Conservation (phyloP, 176 grass and related monocot species). For the Dendrocalamus sinicus region DNA sequence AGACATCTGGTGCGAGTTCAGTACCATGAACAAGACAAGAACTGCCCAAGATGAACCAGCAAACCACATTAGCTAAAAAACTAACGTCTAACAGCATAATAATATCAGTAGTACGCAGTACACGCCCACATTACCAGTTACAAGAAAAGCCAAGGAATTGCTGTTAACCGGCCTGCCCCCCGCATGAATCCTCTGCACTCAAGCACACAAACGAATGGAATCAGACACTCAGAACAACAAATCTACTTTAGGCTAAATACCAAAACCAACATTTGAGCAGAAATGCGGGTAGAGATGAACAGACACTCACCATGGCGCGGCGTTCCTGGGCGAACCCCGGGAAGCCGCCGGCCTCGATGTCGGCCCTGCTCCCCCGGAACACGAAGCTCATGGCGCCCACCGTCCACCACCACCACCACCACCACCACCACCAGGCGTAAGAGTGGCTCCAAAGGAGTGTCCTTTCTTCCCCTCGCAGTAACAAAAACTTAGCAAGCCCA, state of each 20-base stretch:
- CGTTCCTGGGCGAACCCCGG: constrained; percentile 72
- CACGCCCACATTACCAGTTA: constrained; percentile 67
- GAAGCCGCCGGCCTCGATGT: constrained; percentile 70
- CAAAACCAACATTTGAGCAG: constrained; percentile 28
- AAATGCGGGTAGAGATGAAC: constrained; percentile 9
- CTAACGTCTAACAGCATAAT: constrained; percentile 10
- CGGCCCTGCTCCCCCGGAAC: constrained; percentile 75
- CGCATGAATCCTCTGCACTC: constrained; percentile 70
- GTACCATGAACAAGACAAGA: constrained; percentile 89
- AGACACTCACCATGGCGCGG: constrained; percentile 63
- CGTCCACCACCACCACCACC: constrained; percentile 2
- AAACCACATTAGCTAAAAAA: constrained; percentile 28
- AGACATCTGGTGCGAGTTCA: constrained; percentile 96
- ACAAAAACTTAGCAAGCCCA: constrained; percentile 23
- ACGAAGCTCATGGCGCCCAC: constrained; percentile 79
- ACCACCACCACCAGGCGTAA: neutral
- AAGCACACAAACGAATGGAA: constrained; percentile 12
- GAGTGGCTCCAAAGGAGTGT: constrained; percentile 38
- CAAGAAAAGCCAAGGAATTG: constrained; percentile 87
- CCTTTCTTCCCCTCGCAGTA: constrained; percentile 28
- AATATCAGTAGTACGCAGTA: neutral
- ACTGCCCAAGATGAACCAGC: constrained; percentile 50
- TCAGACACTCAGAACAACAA: constrained; percentile 22
- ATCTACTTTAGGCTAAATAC: neutral
- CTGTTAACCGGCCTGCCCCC: constrained; percentile 74